phyloP scores from a whole-genome alignment of 495 filamentous ascomycete species.

The Penicillium subrubescens region DNA sequence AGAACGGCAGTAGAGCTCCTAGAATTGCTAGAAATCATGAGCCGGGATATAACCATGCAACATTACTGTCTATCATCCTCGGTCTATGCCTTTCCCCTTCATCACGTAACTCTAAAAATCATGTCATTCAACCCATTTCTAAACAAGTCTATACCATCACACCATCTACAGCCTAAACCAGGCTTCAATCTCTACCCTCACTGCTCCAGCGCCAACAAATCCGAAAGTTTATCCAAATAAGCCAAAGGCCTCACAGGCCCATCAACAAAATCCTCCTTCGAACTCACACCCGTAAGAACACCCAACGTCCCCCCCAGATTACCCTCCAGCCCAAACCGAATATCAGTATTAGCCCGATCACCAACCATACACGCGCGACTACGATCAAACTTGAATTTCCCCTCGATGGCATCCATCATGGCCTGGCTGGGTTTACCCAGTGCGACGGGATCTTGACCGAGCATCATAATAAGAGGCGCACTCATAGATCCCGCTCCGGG shows the following conservation, averaged over 20 bases:
- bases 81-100: neutral
- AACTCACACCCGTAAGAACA: constrained; percentile 87
- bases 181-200: neutral
- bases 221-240: constrained; percentile 81
- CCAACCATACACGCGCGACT: constrained; percentile 92
- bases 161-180: neutral
- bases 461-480: constrained; percentile 77
- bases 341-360: constrained; percentile 92
- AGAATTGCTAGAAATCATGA: no score
- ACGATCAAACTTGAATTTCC: constrained; percentile 87
- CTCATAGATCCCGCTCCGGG: constrained; percentile 87
- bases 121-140: neutral
- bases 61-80: no score
- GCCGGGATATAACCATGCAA: no score
- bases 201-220: constrained; percentile 54
- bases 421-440: constrained; percentile 95
- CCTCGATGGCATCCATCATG: constrained; percentile 99
- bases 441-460: constrained; percentile 65
- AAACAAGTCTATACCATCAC: neutral
- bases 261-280: constrained; percentile 78
- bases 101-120: neutral
- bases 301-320: constrained; percentile 87
- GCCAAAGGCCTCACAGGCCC: constrained; percentile 69
- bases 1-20: no score
- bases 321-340: constrained; percentile 91